Base-by-base conservation (phyloP, 2,329 filamentous ascomycete species). In the Alternaria sp. region DNA sequence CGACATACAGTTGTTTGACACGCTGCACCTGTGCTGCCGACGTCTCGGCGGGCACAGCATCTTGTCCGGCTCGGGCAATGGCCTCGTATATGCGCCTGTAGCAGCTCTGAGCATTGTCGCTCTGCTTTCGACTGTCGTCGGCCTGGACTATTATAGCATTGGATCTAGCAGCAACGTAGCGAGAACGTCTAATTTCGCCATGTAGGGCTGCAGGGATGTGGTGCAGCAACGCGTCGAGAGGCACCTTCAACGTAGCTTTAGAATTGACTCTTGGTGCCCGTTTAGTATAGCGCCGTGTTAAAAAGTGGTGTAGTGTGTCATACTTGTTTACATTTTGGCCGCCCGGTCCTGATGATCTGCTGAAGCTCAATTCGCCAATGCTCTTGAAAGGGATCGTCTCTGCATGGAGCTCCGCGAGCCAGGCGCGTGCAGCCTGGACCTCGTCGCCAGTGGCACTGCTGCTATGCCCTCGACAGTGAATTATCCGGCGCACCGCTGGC, bases 301-400 rank as follows among this genome's bases (percentile, higher is more conserved):
- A 57, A 58, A 46, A 56, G 47, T 59, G 57, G 67, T 54, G 61
- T 40, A 57, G 54, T 64, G 65, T 64, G 66, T 64, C 70, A 65
- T 71, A 90, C 88, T 90, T 90, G 79, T 90, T 90, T 60, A 90
- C 88, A 80, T 90, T 90, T 76, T 90, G 88, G 11, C 88, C 88
- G 54, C 88, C 88, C 17, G 88, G 88, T 4, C 88, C 88, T 56
- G 87, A 88, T 3, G 88, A 89, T 61, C 88, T 83, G 74, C 87
- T 89, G 76, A 89, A 90, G 52, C 83, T 87, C 67, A 90, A 74
- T 64, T 88, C 84, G 71, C 86, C 84, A 61, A 90, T 82, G 66
- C 81, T 81, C 59, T 82, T 83, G 11, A 74, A 58, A 25, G 88
- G 86, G 59, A 90, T 85, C 13, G 85, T 83, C 13, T 85, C 82